A percentile compares a stretch with the other conserved stretches of the same genome.
Evolutionary conservation across 1,284 basidiomycete genomes (phyloP).

Genomic region (Fistulinella staudtii): DNA sequence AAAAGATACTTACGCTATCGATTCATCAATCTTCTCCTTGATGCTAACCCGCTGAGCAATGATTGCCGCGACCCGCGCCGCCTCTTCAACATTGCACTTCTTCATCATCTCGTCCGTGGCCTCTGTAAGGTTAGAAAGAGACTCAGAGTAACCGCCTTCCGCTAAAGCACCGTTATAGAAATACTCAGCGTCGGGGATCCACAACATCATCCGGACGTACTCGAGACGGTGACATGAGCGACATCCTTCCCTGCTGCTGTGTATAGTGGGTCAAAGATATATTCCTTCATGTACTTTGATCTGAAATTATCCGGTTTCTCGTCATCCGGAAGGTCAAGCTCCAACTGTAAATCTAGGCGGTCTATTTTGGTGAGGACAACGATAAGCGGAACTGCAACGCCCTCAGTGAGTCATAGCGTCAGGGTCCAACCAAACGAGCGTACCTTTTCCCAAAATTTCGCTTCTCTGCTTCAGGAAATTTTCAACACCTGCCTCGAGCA

Average conservation of each 20-base stretch:
- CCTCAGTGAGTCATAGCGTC: not conserved
- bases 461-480: conserved; percentile 6
- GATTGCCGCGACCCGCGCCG: not conserved
- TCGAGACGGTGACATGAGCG: conserved; percentile 6
- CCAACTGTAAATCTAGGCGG: conserved; percentile 2
- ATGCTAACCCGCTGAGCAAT: conserved; percentile 25
- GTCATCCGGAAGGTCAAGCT: not conserved
- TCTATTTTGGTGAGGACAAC: conserved; percentile 17
- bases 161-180: too few relatives aligned
- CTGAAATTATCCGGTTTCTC: not conserved
- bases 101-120: too few relatives aligned
- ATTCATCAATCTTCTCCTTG: conserved; percentile 15
- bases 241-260: conserved; percentile 1
- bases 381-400: conserved; percentile 13
- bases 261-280: conserved; percentile 4
- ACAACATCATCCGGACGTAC: conserved; percentile 3
- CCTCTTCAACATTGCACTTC: conserved; percentile 7
- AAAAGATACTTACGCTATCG: conserved; percentile 11
- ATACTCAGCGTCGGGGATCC: too few relatives aligned
- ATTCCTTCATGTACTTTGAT: not conserved
- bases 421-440: not conserved
- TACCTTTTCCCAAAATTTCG: conserved; percentile 16
- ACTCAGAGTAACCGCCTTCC: too few relatives aligned
- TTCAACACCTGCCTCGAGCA: conserved; percentile 14
- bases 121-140: too few relatives aligned